Base-by-base conservation (phyloP, 2,329 filamentous ascomycete species). In the Paecilomyces sp. region DNA sequence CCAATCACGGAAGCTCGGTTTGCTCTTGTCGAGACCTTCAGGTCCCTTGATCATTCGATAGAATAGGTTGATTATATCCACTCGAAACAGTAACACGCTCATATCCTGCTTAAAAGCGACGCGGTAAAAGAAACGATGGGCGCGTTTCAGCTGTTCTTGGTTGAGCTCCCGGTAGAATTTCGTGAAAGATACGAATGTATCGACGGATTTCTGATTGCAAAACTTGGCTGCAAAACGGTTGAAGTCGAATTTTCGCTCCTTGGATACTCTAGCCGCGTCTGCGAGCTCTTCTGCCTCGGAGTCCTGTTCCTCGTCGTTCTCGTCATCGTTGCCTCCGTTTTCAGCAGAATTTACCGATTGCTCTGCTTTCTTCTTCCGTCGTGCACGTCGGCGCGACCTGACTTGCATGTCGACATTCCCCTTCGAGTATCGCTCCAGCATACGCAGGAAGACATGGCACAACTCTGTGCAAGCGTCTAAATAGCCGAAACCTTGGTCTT, bases 41-140 rank as follows among this genome's bases (percentile, higher is more conserved):
- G 91, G 90, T 0, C 93, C 93, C 72, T 95, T 95, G 74, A 97
- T 89, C 86, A 99, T 92, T 69, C 86, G 88, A 71, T 96, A 87
- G 56, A 99, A 87, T 1, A 97, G 81, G 52, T 90, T 86, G 54
- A 99, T 85, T 36, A 97, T 96, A 71, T 97, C 94, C 4, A 96
- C 85, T 9, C 93, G 86, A 75, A 92, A 97, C 1, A 99, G 81
- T 77, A 97, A 85, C 24, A 97, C 88, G 59, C 87, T 88, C 79
- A 94, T 87, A 54, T 97, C 91, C 74, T 96, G 90, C 76, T 97
- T 99, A 80, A 97, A 97, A 0, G 92, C 92, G 11, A 96, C 82
- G 0, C 93, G 88, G 70, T 97, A 95, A 69, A 99, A 92, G 74
- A 93, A 99, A 6, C 94, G 88, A 76, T 97, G 94, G 12, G 88